These are phyloP conservation scores for Ceratocystis harringtonii DNA, from an alignment of 2,329 filamentous ascomycete genomes.

Conservation along the genomic window DNA sequence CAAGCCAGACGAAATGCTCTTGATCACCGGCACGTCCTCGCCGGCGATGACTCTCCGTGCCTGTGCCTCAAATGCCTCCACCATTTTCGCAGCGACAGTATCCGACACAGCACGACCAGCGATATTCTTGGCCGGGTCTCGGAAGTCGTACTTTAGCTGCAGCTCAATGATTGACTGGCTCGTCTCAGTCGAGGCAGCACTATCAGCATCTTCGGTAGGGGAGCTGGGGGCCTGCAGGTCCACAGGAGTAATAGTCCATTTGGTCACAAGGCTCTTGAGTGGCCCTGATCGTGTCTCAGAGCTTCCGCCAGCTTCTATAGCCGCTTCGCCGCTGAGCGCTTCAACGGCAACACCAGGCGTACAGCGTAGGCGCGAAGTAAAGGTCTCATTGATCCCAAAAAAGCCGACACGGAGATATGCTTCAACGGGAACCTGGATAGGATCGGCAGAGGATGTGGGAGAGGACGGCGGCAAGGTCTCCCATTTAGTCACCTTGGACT, in stretches of 20 bases:
- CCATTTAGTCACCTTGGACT: conserved; percentile 62
- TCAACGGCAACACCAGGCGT: conserved; percentile 58
- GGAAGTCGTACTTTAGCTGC: conserved; percentile 66
- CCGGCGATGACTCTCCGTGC: conserved; percentile 43
- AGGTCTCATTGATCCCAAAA: conserved; percentile 68
- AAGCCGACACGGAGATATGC: conserved; percentile 77
- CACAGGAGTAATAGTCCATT: conserved; percentile 48
- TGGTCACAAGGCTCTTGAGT: conserved; percentile 53
- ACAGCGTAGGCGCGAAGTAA: conserved; percentile 67
- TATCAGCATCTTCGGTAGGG: conserved; percentile 22
- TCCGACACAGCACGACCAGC: conserved; percentile 70
- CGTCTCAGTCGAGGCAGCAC: conserved; percentile 18
- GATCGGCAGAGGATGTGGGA: not conserved
- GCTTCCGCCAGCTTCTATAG: conserved; percentile 25
- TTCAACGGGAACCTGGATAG: conserved; percentile 49
- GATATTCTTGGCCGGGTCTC: conserved; percentile 73
- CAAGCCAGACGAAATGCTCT: conserved; percentile 2
- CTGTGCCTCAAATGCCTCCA: conserved; percentile 78
- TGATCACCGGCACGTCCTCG: conserved; percentile 10
- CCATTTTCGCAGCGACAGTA: conserved; percentile 75
- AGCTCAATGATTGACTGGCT: conserved; percentile 55
- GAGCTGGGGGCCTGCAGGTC: conserved; percentile 23
- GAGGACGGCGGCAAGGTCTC: conserved; percentile 25
- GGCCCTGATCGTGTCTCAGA: conserved; percentile 29
- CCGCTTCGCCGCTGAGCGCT: conserved; percentile 51